These are phyloP conservation scores for Tricholoma sp. DNA, from an alignment of 768 basidiomycete species.

Conservation along the genomic window DNA sequence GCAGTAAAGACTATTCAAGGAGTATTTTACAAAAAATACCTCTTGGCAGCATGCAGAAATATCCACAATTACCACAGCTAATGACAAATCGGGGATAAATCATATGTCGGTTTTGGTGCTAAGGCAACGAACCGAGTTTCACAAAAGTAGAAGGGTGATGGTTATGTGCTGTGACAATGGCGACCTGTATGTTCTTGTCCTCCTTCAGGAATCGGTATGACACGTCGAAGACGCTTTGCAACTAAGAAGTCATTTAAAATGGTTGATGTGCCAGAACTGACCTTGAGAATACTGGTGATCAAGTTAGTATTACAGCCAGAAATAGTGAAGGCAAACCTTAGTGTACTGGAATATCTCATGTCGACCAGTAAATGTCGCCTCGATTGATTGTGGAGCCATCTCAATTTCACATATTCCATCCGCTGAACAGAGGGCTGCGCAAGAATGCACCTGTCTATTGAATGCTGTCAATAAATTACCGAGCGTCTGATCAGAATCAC, in stretches of 20 bases:
- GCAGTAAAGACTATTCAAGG: not conserved
- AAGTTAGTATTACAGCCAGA: slow-evolving; percentile 2
- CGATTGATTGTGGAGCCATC: slow-evolving; percentile 51
- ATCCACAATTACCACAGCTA: slow-evolving; percentile 53
- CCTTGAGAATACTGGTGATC: slow-evolving; percentile 2
- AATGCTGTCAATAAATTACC: not conserved
- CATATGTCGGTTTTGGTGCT: not conserved
- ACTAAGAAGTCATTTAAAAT: slow-evolving; percentile 25
- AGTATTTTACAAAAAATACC: slow-evolving; percentile 29
- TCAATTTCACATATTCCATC: slow-evolving; percentile 56
- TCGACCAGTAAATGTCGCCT: slow-evolving; percentile 55
- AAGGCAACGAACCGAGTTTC: slow-evolving; percentile 33
- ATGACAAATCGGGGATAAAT: not conserved
- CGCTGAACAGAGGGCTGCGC: slow-evolving; percentile 35
- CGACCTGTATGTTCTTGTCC: slow-evolving; percentile 37
- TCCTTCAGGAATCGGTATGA: slow-evolving; percentile 40
- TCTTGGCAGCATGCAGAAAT: slow-evolving; percentile 52
- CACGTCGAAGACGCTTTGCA: slow-evolving; percentile 46
- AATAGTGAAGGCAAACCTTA: slow-evolving; percentile 51
- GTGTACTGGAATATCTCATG: slow-evolving; percentile 63
- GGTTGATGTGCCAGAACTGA: not conserved
- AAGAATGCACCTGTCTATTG: slow-evolving; percentile 47
- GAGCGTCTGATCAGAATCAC: too few relatives aligned
- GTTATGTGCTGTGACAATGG: slow-evolving; percentile 44
- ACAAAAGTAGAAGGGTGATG: slow-evolving; percentile 48